Conservation (phyloP, 257 asterid genomes). For the Mitragyna speciosa region DNA sequence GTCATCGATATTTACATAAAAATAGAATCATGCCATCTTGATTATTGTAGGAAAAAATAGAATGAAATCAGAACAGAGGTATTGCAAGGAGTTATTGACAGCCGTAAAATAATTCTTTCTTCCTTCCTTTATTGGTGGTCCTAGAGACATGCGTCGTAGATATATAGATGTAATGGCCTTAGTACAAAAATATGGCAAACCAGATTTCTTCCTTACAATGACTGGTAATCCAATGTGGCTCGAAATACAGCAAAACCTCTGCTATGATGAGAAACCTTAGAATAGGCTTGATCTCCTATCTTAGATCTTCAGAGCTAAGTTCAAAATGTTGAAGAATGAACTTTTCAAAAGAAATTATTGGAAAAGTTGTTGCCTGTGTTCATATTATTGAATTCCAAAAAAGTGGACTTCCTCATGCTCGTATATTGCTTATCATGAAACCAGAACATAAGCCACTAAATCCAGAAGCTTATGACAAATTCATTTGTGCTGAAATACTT, state of each 20-base stretch:
- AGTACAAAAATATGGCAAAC: neutral
- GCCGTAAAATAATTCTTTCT: neutral
- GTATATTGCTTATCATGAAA: neutral
- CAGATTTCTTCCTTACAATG: neutral
- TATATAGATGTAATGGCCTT: conserved; percentile 4
- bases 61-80: neutral
- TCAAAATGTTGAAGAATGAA: neutral
- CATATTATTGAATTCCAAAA: conserved; percentile 13
- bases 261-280: neutral
- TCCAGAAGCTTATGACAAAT: neutral
- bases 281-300: neutral
- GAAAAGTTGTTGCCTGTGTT: neutral
- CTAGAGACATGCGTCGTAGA: neutral
- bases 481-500: neutral
- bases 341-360: neutral
- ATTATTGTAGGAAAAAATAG: neutral
- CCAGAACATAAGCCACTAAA: neutral
- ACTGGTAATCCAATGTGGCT: neutral
- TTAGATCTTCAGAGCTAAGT: neutral
- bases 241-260: neutral
- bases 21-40: neutral
- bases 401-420: neutral
- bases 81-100: neutral
- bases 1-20: neutral
- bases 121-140: neutral